These are phyloP conservation scores for Mycena pura DNA, from an alignment of 768 basidiomycete species.

Conservation along the genomic window DNA sequence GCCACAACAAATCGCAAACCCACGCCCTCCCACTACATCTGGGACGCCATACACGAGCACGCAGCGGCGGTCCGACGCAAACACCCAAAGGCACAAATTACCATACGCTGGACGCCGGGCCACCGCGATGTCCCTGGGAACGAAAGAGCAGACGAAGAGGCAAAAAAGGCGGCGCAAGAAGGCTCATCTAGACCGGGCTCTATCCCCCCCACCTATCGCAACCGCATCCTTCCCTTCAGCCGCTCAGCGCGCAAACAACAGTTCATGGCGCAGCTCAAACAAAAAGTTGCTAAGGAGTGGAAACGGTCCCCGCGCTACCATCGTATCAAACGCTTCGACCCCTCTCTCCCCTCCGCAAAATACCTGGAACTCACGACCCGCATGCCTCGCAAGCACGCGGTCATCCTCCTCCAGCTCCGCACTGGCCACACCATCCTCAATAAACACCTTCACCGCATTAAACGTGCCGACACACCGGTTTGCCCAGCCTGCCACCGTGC, in stretches of 20 bases:
- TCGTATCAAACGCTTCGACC: too few relatives aligned
- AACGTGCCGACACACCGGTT: conserved; percentile 22
- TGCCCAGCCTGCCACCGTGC: too few relatives aligned
- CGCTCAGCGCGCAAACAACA: too few relatives aligned
- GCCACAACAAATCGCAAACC: too few relatives aligned
- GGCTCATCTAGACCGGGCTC: neutral
- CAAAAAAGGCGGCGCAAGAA: conserved; percentile 23
- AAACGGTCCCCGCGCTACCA: too few relatives aligned
- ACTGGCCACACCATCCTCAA: conserved; percentile 27
- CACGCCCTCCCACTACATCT: neutral
- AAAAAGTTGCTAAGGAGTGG: neutral
- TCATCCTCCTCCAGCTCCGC: conserved; percentile 23
- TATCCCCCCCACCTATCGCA: neutral
- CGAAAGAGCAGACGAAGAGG: conserved; percentile 27
- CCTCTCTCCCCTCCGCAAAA: neutral
- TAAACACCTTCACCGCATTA: conserved; percentile 28
- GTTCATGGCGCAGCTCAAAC: neutral
- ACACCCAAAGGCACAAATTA: conserved; percentile 1
- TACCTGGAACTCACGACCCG: neutral
- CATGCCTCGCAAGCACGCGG: neutral
- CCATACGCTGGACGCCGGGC: conserved; percentile 29
- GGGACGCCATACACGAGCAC: neutral
- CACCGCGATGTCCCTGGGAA: conserved; percentile 29
- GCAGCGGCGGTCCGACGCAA: neutral
- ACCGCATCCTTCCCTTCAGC: conserved; percentile 6